A percentile compares a stretch with the other conserved stretches of the same genome.
Conservation (phyloP, 306 rosid species). For the Senna siamea region DNA sequence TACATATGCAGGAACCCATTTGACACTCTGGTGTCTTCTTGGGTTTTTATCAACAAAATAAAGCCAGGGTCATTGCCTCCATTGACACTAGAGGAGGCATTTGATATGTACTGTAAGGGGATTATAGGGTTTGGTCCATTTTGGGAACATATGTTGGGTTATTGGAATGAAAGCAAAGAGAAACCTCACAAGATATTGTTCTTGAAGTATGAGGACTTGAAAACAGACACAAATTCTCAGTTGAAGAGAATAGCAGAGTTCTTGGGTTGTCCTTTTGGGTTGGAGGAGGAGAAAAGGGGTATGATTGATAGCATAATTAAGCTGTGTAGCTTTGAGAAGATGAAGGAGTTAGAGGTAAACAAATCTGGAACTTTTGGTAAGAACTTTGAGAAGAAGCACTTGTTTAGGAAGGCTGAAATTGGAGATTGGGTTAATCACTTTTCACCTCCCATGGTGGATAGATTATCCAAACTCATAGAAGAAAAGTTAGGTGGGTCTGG, state of each 20-base stretch:
- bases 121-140: constrained; percentile 51
- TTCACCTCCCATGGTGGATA: constrained; percentile 52
- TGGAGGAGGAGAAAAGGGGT: constrained; percentile 52
- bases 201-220: constrained; percentile 61
- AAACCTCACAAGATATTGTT: constrained; percentile 55
- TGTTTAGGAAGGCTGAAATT: constrained; percentile 61
- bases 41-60: constrained; percentile 43
- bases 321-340: constrained; percentile 54
- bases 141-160: constrained; percentile 59
- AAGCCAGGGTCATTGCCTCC: constrained; percentile 3
- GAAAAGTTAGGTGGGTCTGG: constrained; percentile 51
- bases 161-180: constrained; percentile 58
- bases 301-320: constrained; percentile 42
- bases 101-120: constrained; percentile 57
- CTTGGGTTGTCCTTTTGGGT: constrained; percentile 46
- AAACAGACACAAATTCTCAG: constrained; percentile 34
- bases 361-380: constrained; percentile 36
- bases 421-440: constrained; percentile 67
- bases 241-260: constrained; percentile 52
- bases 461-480: constrained; percentile 47
- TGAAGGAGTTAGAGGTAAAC: constrained; percentile 58
- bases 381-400: constrained; percentile 49
- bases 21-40: constrained; percentile 58
- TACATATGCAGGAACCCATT: constrained; percentile 62
- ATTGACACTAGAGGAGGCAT: constrained; percentile 46